phyloP scores from a whole-genome alignment of 352 stramenopile genomes.

The Nothophytophthora sp. region DNA sequence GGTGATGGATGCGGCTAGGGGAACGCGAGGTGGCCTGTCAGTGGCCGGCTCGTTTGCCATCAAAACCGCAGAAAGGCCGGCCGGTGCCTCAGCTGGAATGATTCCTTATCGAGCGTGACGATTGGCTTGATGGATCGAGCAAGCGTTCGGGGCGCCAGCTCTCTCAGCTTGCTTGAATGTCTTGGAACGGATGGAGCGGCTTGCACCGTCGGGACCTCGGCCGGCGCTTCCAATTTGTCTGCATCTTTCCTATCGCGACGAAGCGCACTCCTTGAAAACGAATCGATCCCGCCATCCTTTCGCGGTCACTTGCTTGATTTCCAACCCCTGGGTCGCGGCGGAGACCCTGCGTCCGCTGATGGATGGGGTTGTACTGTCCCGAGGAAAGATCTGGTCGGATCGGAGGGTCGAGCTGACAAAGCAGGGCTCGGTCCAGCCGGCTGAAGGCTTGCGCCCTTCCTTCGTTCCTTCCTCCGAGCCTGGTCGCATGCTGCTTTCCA shows the following conservation, averaged over 20 bases:
- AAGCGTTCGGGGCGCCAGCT: too few species aligned
- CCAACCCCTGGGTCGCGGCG: background rate
- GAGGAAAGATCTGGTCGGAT: conserved; percentile 27
- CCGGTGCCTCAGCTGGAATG: too few species aligned
- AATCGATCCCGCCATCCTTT: too few species aligned
- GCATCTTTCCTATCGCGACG: background rate
- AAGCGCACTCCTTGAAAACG: too few species aligned
- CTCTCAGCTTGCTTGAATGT: too few species aligned
- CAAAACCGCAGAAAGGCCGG: background rate
- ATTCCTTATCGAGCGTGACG: too few species aligned
- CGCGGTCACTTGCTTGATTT: too few species aligned
- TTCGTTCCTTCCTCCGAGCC: background rate
- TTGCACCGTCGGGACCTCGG: too few species aligned
- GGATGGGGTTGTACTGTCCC: background rate
- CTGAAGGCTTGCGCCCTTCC: conserved; percentile 2
- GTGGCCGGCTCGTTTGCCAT: too few species aligned
- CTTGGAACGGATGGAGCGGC: too few species aligned
- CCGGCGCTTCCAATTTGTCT: too few species aligned
- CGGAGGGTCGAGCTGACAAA: background rate
- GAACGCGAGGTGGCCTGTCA: background rate
- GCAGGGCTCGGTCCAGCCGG: background rate
- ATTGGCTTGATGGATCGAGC: background rate
- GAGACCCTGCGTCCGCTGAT: background rate
- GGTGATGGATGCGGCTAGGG: background rate
- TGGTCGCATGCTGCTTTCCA: conserved; percentile 2